Evolutionary conservation across 306 rosid genomes (phyloP).

Genomic region (Casuarina cunninghamiana): DNA sequence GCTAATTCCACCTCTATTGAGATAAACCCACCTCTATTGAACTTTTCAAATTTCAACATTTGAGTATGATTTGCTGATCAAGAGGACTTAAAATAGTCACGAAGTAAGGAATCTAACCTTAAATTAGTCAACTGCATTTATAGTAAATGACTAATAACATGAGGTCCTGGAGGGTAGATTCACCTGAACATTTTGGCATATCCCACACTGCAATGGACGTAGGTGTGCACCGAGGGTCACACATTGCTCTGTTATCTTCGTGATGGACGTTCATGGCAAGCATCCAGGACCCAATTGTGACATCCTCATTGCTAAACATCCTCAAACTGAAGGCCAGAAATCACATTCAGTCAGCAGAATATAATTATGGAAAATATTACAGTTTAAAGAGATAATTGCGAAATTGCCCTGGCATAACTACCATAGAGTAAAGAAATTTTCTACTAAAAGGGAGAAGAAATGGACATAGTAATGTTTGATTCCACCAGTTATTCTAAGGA

Average conservation of each 20-base stretch:
- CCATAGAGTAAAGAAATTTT: neutral
- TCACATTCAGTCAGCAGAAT: constrained; percentile 12
- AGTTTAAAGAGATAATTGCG: neutral
- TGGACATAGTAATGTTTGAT: neutral
- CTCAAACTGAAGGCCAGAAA: constrained; percentile 34
- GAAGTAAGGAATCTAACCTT: no score
- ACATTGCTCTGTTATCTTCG: constrained; percentile 31
- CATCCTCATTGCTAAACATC: constrained; percentile 39
- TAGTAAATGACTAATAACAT: neutral
- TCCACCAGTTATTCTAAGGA: neutral
- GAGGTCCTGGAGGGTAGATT: neutral
- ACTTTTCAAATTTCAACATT: neutral
- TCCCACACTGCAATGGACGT: constrained; percentile 41
- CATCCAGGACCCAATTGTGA: constrained; percentile 42
- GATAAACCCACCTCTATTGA: neutral
- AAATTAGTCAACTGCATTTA: neutral
- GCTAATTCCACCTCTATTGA: neutral
- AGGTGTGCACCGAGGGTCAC: constrained; percentile 35
- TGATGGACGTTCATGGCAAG: constrained; percentile 40
- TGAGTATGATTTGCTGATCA: neutral
- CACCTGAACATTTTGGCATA: constrained; percentile 43
- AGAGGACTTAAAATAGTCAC: no score
- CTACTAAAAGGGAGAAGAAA: neutral
- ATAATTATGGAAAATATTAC: neutral
- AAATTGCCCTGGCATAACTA: neutral